These are phyloP conservation scores for Sporodiniella umbellata DNA, from an alignment of 371 early-diverging fungal genomes.

Conservation along the genomic window DNA sequence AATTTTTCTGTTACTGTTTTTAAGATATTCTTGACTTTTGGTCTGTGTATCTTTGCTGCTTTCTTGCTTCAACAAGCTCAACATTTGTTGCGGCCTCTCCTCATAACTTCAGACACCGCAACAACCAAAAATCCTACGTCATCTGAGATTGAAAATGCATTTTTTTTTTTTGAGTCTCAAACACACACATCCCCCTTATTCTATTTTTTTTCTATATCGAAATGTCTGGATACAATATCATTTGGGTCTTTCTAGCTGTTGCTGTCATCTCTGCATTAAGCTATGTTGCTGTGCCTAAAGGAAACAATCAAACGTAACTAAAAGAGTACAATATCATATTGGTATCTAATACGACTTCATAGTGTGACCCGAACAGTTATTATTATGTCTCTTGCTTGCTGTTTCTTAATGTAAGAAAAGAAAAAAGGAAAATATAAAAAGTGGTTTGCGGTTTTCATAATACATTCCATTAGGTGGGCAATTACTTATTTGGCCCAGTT, in stretches of 20 bases:
- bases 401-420: slow-evolving; percentile 57
- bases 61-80: too few species aligned
- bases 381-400: slow-evolving; percentile 65
- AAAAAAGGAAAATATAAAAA: neutral
- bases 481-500: slow-evolving; percentile 75
- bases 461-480: slow-evolving; percentile 59
- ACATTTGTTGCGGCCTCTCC: too few species aligned
- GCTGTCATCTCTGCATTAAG: slow-evolving; percentile 38
- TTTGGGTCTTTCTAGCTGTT: slow-evolving; percentile 51
- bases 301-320: slow-evolving; percentile 60
- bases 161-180: neutral
- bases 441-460: too few species aligned
- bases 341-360: slow-evolving; percentile 4
- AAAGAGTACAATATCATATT: neutral
- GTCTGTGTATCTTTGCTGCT: too few species aligned
- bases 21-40: too few species aligned
- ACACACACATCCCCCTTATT: neutral
- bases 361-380: slow-evolving; percentile 66
- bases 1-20: too few species aligned
- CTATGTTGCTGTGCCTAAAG: slow-evolving; percentile 54
- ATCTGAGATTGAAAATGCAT: slow-evolving; percentile 1
- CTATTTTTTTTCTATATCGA: neutral
- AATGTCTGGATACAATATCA: slow-evolving; percentile 57
- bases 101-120: neutral
- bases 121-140: neutral